phyloP scores from a whole-genome alignment of 139 green algal species.

The Chlamydomonas schloesseri region DNA sequence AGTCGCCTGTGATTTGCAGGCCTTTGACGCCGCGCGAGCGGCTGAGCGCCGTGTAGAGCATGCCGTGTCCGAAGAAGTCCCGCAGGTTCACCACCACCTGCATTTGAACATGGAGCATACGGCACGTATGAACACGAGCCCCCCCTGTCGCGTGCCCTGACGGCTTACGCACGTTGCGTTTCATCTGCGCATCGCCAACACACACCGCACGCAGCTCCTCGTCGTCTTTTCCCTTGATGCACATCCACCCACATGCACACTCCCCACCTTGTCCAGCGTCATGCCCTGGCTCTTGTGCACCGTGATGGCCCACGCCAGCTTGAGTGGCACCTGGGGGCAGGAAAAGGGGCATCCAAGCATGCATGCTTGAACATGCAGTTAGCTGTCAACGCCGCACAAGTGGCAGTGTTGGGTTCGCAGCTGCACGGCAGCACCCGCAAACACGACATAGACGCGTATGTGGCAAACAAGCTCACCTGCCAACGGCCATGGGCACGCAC shows the following conservation, averaged over 20 bases:
- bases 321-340: conserved; percentile 4
- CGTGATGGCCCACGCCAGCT: conserved; percentile 64
- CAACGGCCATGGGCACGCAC: neutral
- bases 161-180: no score
- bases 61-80: conserved; percentile 70
- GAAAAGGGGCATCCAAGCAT: no score
- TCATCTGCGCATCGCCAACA: no score
- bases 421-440: no score
- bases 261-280: conserved; percentile 64
- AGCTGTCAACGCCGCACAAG: no score
- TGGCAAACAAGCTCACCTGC: neutral
- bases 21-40: conserved; percentile 59
- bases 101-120: neutral
- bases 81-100: conserved; percentile 44
- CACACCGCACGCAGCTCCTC: no score
- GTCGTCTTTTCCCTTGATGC: no score
- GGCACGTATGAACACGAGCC: neutral
- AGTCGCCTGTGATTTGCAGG: conserved; percentile 55
- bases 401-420: no score
- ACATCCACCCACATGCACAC: neutral
- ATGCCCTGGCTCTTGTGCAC: conserved; percentile 79
- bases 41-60: conserved; percentile 80
- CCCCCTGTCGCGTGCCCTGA: neutral
- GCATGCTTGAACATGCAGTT: no score
- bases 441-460: neutral